Conservation (phyloP, 2,329 filamentous ascomycete species). For the Hypoxylon sp. region DNA sequence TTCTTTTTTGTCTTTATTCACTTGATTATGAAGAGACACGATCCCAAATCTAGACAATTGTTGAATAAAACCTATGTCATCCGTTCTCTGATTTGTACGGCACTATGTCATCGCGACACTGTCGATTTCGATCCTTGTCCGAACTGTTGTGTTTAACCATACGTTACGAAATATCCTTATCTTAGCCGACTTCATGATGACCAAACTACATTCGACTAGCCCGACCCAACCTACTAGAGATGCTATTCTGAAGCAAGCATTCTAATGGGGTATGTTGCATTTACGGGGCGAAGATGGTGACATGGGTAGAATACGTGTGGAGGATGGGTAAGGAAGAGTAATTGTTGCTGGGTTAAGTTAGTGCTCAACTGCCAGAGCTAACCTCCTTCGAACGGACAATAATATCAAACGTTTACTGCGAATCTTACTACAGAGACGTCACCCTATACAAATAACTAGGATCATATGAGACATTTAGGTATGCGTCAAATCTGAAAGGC, state of each 20-base stretch:
- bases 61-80: background rate
- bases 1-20: background rate
- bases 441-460: background rate
- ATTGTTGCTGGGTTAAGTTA: background rate
- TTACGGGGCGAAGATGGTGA: slow-evolving; percentile 7
- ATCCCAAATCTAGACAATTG: background rate
- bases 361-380: background rate
- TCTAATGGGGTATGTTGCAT: slow-evolving; percentile 20
- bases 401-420: background rate
- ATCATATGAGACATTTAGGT: slow-evolving; percentile 8
- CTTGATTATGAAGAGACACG: slow-evolving; percentile 7
- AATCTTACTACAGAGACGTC: slow-evolving; percentile 13
- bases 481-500: background rate
- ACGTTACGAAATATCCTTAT: background rate
- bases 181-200: background rate
- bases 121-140: slow-evolving; percentile 6
- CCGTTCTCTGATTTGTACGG: slow-evolving; percentile 1
- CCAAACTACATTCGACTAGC: background rate
- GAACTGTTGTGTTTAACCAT: slow-evolving; percentile 6
- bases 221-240: background rate
- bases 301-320: slow-evolving; percentile 23
- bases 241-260: slow-evolving; percentile 9
- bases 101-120: slow-evolving; percentile 1
- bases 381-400: slow-evolving; percentile 4
- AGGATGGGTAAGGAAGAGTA: slow-evolving; percentile 13